Base-by-base conservation (phyloP, 73 alveolate species). In the Paraurostyla sp. region DNA sequence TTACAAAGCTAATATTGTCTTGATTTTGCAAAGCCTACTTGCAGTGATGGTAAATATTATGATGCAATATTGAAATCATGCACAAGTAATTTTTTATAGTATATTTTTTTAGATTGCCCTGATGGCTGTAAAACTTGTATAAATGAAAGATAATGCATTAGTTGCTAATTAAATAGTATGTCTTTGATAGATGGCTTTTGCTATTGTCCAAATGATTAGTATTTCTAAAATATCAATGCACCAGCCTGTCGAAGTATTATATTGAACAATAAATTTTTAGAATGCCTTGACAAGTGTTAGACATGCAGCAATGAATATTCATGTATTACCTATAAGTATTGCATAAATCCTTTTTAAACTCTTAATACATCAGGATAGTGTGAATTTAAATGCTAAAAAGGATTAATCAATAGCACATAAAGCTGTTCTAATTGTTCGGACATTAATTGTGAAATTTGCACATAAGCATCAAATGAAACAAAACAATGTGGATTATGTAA, bases 241-340 rank as follows among this genome's bases (percentile, higher is more conserved):
- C 82, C 82, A 11, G 9, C 18, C 3, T 65, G 82, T 58, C 6
- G 60, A 38, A 38, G 82, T 36, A 33, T 15, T 65, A 22, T 38
- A 16, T 7, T 38, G 41, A 27, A 38, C 6, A 38, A 7, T 65
- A 38, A 11, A 22, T 15, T 4, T 36, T 36, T 65, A 65, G 82
- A 65, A 23, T 73, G 86, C 56, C 48, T 73, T n/a, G 48, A 23
- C 22, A 73, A 73, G 27, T 73, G 86, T 27, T 13, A 42, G 49
- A 73, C 86, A 13, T 73, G 86, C 71, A 48, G 30, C 32, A 73
- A 73, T 73, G 86, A 73, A 73, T 73, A 73, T 36, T 43, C 35
- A 45, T 73, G 86, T 45, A 25, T 49, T 3, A 45, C 86, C 7
- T 73, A 73, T 38, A 48, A 35, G 7, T n/a, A 41, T 33, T 73